Base-by-base conservation (phyloP, 768 basidiomycete genomes). In the Boletus insuetus region DNA sequence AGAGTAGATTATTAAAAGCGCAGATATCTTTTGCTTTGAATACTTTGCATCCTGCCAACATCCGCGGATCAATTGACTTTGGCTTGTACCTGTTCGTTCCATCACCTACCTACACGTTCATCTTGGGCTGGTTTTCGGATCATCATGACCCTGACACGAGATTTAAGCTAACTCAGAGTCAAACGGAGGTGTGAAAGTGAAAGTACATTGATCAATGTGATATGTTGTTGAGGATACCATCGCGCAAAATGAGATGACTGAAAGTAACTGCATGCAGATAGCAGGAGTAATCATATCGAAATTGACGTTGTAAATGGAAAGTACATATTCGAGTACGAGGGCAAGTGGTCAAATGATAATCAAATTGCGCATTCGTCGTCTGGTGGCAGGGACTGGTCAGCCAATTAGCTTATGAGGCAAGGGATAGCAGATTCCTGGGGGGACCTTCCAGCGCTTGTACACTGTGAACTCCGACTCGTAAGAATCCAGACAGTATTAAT, bases 261-360 rank as follows among this genome's bases (percentile, higher is more conserved):
- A 35, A 17, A 58, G 10, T 10, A 49, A 9, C 32, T 46, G 14
- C 11, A 24, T 5, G 31, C 42, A 10, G 38, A 58, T 14, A 38
- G 12, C 49, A 1, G 24, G 43, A 5, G 48, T 56, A 4, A 50
- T 19, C 2, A 17, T 49, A 13, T 16, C 2, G n/a, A 6, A 7
- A 10, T 44, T 14, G 19, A 58, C 49, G 14, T 50, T 49, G 6
- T 4, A 1, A 19, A 58, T 39, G 19, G 44, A 58, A 20, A 48
- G 54, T 17, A 51, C 38, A 46, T 46, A 56, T 26, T 58, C 55
- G 19, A 58, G 49, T 22, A 58, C 44, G 10, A 58, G 8, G 14
- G 44, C 34, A 2, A 44, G 45, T 6, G n/a, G 26, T 43, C 34
- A 45, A 20, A 58, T 51, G 11, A 5, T n/a, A n/a, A n/a, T 24